Evolutionary conservation across 2,329 filamentous ascomycete genomes (phyloP).

Genomic region (Colletotrichum kahawae): DNA sequence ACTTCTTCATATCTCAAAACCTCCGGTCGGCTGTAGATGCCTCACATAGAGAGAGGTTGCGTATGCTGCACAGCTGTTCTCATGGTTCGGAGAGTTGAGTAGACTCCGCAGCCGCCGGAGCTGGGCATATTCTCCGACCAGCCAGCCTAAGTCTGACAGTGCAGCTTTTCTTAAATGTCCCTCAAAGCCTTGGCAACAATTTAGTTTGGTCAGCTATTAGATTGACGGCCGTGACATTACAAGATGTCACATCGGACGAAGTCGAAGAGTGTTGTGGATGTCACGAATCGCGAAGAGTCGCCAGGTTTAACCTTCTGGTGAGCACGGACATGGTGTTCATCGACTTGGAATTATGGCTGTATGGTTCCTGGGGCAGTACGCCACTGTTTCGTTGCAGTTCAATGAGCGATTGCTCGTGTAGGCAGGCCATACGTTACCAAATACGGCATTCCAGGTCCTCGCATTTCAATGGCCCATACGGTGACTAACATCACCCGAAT

Average conservation of each 20-base stretch:
- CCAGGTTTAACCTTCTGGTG: rapidly evolving
- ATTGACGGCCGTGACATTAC: not conserved
- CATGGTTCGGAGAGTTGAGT: not conserved
- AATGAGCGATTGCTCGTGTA: not conserved
- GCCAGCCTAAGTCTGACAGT: rapidly evolving
- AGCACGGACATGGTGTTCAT: not conserved
- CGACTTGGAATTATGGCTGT: not conserved
- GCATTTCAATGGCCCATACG: not conserved
- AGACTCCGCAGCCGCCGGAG: not conserved
- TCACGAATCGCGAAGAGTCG: not conserved
- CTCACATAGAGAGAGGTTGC: not conserved
- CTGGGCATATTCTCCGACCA: rapidly evolving
- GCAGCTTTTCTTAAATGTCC: not conserved
- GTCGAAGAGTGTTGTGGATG: not conserved
- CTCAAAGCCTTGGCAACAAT: not conserved
- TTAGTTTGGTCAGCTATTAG: not conserved
- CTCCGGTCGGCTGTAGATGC: not conserved
- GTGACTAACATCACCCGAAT: not conserved
- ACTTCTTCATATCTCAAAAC: not conserved
- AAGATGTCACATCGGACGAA: not conserved
- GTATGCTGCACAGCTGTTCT: not conserved
- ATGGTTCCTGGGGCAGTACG: rapidly evolving
- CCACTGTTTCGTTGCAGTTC: not conserved
- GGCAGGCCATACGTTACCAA: not conserved
- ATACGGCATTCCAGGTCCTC: not conserved